Base-by-base conservation (phyloP, 495 filamentous ascomycete genomes). In the Penicillium crystallinum region DNA sequence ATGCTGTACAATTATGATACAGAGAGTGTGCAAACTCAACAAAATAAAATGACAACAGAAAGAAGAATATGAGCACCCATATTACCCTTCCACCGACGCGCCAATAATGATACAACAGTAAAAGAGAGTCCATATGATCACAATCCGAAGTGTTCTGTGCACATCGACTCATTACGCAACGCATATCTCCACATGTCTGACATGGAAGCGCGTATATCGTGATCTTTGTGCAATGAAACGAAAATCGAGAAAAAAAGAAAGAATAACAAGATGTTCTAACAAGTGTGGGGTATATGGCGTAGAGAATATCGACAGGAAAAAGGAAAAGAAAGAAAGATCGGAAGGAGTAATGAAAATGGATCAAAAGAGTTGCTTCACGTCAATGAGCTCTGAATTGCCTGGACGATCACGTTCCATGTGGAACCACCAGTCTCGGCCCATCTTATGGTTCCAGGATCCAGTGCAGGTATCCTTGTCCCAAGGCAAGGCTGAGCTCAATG, bases 401-500 rank as follows among this genome's bases (percentile, higher is more conserved):
- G 70, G 74, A 15, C 74, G 72, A 45, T 77, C 74, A 21, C 74
- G 70, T 54, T 77, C 74, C 59, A 75, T 69, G 49, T 77, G 74
- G 52, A 70, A 75, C 74, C 73, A 77, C 74, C 74, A 77, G n/a
- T 75, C 73, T 14, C 69, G 67, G 22, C 73, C 73, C 33, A 42
- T 62, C 37, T 70, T 70, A 35, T 75, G 72, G 42, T 77, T 77
- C 74, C 74, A 77, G 22, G 72, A 68, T 17, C 74, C 74, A 22
- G 69, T 77, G 55, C 74, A 77, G 21, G 63, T 69, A 43, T 77
- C 74, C 48, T 68, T 73, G 3, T 71, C 70, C 74, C 72, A 76
- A 2, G 70, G 72, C 9, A 74, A 57, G 6, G 64, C 57, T 3
- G 58, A 51, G n/a, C 55, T 47, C 3, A 65, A 58, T 25, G 51